Percentiles rank a stretch among this genome's conserved stretches.
Evolutionary conservation across 352 stramenopile species (phyloP).

Genomic region (Globisporangium spiculum): DNA sequence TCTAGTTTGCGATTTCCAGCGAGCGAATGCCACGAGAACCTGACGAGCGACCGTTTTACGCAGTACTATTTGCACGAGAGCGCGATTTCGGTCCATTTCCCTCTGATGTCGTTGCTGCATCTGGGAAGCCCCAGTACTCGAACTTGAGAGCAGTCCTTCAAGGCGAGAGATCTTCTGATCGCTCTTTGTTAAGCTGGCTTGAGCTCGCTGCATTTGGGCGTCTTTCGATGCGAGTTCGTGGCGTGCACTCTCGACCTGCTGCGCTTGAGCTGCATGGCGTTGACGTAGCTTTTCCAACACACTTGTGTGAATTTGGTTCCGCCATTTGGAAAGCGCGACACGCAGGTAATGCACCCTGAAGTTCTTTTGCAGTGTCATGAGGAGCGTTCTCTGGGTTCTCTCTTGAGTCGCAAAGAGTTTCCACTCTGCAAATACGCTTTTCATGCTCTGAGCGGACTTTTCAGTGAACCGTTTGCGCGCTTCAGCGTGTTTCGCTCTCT

Average conservation of each 20-base stretch:
- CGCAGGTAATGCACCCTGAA: constrained; percentile 19
- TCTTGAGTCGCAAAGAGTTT: background rate
- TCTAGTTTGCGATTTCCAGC: constrained; percentile 23
- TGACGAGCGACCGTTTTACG: background rate
- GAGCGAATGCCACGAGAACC: constrained; percentile 17
- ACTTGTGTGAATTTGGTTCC: background rate
- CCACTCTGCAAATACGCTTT: background rate
- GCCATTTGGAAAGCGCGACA: constrained; percentile 25
- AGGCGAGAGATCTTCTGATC: background rate
- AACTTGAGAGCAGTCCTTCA: background rate
- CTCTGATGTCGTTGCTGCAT: background rate
- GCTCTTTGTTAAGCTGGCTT: constrained; percentile 5
- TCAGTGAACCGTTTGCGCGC: background rate
- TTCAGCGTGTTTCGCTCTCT: constrained; percentile 9
- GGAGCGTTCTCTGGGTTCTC: background rate
- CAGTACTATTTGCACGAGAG: background rate
- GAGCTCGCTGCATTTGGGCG: background rate
- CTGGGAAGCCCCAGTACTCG: background rate
- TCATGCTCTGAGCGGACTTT: background rate
- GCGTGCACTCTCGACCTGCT: background rate
- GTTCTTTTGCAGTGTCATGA: background rate
- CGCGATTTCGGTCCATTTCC: background rate
- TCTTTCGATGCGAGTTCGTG: background rate
- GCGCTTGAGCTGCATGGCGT: background rate
- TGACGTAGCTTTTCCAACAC: background rate